phyloP scores from a whole-genome alignment of 805 yeast genomes.

The Metschnikowia lochheadii region DNA sequence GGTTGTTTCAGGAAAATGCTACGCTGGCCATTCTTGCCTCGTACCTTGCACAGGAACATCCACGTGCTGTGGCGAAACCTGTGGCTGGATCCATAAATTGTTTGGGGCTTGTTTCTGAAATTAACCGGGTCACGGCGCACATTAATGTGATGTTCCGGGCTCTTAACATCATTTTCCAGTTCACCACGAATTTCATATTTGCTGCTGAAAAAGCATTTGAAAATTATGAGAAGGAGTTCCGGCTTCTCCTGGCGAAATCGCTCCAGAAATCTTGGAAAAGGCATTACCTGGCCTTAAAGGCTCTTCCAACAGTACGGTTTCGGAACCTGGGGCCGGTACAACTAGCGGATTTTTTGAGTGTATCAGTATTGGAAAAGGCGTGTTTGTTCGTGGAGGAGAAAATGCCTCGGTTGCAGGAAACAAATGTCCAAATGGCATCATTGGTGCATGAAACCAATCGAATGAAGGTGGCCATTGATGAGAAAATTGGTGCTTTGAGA shows the following conservation, averaged over 20 bases:
- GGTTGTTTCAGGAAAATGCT: slow-evolving; percentile 41
- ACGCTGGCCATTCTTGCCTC: slow-evolving; percentile 5
- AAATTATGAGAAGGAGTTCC: slow-evolving; percentile 33
- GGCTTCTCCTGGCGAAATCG: slow-evolving; percentile 39
- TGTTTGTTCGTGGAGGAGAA: slow-evolving; percentile 18
- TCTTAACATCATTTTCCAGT: slow-evolving; percentile 45
- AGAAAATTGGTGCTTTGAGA: slow-evolving; percentile 39
- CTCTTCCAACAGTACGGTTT: slow-evolving; percentile 35
- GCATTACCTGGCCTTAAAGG: slow-evolving; percentile 32
- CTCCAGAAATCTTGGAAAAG: slow-evolving; percentile 33
- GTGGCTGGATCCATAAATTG: not conserved
- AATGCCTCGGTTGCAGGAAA: slow-evolving; percentile 29
- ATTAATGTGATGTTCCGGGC: slow-evolving; percentile 43
- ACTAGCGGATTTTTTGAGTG: not conserved
- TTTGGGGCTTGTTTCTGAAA: not conserved
- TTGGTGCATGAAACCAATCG: slow-evolving; percentile 35
- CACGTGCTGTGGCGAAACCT: not conserved
- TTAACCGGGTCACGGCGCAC: slow-evolving; percentile 24
- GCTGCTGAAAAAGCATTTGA: slow-evolving; percentile 47
- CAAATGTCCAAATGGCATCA: slow-evolving; percentile 30
- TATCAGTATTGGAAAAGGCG: not conserved
- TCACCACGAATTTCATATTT: slow-evolving; percentile 44
- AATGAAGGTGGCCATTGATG: slow-evolving; percentile 35
- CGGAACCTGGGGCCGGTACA: slow-evolving; percentile 22
- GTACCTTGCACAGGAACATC: slow-evolving; percentile 7